Evolutionary conservation across 306 rosid species (phyloP).

Genomic region (Trichosanthes truncata): DNA sequence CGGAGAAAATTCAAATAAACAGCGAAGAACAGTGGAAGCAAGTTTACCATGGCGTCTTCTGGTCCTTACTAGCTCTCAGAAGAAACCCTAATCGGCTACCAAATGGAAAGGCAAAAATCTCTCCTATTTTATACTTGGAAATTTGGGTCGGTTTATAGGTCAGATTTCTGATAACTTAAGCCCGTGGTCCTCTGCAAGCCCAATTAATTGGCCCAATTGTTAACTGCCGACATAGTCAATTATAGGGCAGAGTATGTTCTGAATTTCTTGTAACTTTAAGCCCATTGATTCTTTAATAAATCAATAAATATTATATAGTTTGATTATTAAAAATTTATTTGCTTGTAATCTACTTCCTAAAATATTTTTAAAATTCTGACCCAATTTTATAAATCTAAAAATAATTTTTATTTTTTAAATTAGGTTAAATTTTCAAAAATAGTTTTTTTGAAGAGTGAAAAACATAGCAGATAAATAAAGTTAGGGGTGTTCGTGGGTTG

Average conservation of each 20-base stretch:
- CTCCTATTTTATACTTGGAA: background rate
- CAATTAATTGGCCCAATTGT: background rate
- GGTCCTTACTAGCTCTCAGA: background rate
- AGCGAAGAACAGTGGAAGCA: background rate
- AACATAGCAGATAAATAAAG: background rate
- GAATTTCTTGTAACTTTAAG: background rate
- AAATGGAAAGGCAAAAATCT: background rate
- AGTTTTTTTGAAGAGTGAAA: background rate
- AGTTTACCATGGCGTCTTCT: background rate
- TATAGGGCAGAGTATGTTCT: background rate
- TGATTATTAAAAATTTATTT: too few relatives aligned
- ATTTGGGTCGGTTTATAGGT: background rate
- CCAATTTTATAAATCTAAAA: background rate
- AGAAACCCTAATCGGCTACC: constrained; percentile 2
- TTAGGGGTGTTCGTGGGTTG: too few relatives aligned
- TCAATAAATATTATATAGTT: too few relatives aligned
- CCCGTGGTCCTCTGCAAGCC: background rate
- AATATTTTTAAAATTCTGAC: too few relatives aligned
- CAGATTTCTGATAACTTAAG: background rate
- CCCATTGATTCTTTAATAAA: background rate
- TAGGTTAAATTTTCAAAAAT: background rate
- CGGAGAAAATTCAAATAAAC: background rate
- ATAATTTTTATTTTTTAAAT: too few relatives aligned
- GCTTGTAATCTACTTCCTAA: too few relatives aligned
- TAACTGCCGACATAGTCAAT: background rate